phyloP scores from a whole-genome alignment of 169 alveolate genomes.

The Plasmodium yoelii region DNA sequence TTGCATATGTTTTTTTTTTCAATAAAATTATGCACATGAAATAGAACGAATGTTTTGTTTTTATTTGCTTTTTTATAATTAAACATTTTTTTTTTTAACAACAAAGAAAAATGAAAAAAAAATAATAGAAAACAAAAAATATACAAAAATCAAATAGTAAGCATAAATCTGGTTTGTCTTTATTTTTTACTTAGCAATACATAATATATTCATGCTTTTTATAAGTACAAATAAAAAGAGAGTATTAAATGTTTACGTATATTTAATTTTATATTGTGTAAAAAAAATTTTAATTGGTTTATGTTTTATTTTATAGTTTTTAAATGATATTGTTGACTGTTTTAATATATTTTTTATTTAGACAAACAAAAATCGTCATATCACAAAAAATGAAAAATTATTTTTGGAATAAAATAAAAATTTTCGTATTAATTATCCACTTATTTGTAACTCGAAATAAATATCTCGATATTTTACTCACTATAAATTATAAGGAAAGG shows the following conservation, averaged over 20 bases:
- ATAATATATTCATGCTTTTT: too few relatives aligned
- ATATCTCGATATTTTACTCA: conserved; percentile 9
- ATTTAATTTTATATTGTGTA: too few relatives aligned
- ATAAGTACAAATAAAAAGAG: too few relatives aligned
- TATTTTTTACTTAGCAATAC: background rate
- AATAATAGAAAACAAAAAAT: background rate
- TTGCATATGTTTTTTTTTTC: conserved; percentile 2
- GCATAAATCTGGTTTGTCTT: background rate
- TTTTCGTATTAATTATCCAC: conserved; percentile 15
- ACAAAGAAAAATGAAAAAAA: background rate
- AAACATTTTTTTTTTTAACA: conserved; percentile 1
- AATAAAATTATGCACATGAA: conserved; percentile 18
- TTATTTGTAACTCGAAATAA: conserved; percentile 9
- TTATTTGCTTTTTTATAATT: conserved; percentile 13
- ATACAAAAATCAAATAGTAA: background rate
- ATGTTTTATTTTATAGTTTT: too few relatives aligned
- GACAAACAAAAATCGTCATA: background rate
- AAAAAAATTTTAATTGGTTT: too few relatives aligned
- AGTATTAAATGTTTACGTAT: too few relatives aligned
- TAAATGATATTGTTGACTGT: too few relatives aligned
- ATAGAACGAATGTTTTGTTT: conserved; percentile 34
- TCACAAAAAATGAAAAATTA: conserved; percentile 16
- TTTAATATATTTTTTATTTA: conserved; percentile 1
- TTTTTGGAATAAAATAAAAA: background rate
- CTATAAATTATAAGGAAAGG: conserved; percentile 1